A percentile compares a stretch with the other conserved stretches of the same genome.
Evolutionary conservation across 2,329 filamentous ascomycete species (phyloP).

Genomic region (Hymenoscyphus occultus): DNA sequence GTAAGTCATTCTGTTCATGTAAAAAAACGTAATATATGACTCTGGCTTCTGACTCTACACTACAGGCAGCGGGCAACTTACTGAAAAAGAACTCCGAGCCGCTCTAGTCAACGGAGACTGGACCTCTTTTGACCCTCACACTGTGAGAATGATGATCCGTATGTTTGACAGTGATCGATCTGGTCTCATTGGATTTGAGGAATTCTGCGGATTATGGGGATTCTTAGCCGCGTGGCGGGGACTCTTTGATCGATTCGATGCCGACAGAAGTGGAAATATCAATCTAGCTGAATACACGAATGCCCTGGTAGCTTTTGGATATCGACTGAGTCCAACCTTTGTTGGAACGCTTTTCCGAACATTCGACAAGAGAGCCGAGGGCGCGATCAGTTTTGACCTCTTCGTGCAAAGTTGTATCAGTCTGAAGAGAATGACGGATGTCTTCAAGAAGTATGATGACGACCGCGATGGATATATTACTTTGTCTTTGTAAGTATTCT

Average conservation of each 20-base stretch:
- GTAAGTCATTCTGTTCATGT: slow-evolving; percentile 42
- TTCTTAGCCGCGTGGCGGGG: slow-evolving; percentile 92
- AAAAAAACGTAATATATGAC: not conserved
- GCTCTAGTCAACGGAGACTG: slow-evolving; percentile 97
- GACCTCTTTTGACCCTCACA: slow-evolving; percentile 88
- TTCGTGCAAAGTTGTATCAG: slow-evolving; percentile 98
- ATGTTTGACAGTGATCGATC: slow-evolving; percentile 96
- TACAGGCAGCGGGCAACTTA: slow-evolving; percentile 72
- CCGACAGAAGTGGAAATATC: slow-evolving; percentile 83
- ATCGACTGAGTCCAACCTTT: slow-evolving; percentile 81
- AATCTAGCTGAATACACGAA: slow-evolving; percentile 83
- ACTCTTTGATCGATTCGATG: slow-evolving; percentile 93
- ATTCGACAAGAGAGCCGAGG: slow-evolving; percentile 74
- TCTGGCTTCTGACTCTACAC: slow-evolving; percentile 22
- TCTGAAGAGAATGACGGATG: slow-evolving; percentile 97
- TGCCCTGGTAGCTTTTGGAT: slow-evolving; percentile 88
- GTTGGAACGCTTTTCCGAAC: slow-evolving; percentile 81
- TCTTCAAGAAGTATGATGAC: slow-evolving; percentile 98
- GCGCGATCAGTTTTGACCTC: slow-evolving; percentile 84
- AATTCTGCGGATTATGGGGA: slow-evolving; percentile 95
- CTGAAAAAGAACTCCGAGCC: slow-evolving; percentile 79
- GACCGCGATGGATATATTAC: slow-evolving; percentile 93
- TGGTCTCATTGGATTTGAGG: slow-evolving; percentile 87
- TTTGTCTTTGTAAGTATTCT: slow-evolving; percentile 56
- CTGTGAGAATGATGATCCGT: slow-evolving; percentile 97